phyloP scores from a whole-genome alignment of 129 eudicot genomes.

The Rutidosis leptorrhynchoides region DNA sequence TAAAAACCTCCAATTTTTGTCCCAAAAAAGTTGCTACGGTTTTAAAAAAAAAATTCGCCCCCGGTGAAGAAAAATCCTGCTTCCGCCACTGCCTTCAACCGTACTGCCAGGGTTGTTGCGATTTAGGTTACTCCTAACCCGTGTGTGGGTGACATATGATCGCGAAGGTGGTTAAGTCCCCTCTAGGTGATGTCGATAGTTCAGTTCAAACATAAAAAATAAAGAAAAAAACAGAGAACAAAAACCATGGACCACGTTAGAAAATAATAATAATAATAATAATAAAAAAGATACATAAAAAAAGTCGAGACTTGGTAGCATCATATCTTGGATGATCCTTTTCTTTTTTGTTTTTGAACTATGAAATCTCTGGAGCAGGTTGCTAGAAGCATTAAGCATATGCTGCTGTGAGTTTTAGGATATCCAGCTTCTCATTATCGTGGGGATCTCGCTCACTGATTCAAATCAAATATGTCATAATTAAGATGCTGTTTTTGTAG shows the following conservation, averaged over 20 bases:
- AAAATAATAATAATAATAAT: background rate
- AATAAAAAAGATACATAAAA: background rate
- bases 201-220: no score
- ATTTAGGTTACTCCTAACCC: no score
- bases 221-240: no score
- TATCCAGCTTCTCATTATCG: background rate
- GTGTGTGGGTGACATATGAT: no score
- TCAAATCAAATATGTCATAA: slow-evolving; percentile 1
- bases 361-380: background rate
- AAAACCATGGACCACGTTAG: slow-evolving; percentile 9
- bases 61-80: no score
- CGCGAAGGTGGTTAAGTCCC: no score
- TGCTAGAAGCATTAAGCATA: slow-evolving; percentile 21
- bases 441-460: background rate
- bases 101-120: no score
- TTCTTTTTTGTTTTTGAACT: background rate
- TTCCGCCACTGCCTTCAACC: no score
- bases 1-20: no score
- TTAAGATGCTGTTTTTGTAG: slow-evolving; percentile 34
- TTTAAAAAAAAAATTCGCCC: no score
- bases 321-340: background rate
- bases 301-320: background rate
- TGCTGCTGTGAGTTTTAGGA: slow-evolving; percentile 11
- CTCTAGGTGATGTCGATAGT: no score
- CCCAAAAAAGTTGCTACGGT: no score